Percentiles rank a stretch among this genome's conserved stretches.
phyloP scores from a whole-genome alignment of 164 flowering plant species.

The Vitis rotundifolia region DNA sequence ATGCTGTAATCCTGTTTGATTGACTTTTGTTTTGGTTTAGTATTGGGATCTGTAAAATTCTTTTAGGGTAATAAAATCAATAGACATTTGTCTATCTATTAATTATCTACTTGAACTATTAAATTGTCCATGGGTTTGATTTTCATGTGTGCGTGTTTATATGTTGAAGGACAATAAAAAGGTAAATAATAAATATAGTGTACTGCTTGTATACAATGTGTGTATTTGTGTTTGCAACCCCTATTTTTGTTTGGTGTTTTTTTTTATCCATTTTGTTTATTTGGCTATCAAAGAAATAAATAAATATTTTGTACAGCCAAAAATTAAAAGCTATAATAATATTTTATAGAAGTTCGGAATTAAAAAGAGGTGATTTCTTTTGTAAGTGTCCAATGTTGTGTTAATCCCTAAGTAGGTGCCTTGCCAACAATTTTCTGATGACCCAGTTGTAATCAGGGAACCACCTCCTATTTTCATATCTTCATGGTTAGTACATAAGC shows the following conservation, averaged over 20 bases:
- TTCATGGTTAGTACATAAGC: neutral
- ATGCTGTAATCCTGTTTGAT: neutral
- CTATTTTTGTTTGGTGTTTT: too few relatives aligned
- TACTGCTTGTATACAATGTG: too few relatives aligned
- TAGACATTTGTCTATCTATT: too few relatives aligned
- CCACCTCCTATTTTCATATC: neutral
- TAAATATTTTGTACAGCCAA: neutral
- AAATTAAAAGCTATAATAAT: neutral
- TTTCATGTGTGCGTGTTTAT: too few relatives aligned
- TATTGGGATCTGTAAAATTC: neutral
- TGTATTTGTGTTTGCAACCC: too few relatives aligned
- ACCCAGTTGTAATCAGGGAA: neutral
- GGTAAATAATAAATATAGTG: too few relatives aligned
- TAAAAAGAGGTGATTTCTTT: neutral
- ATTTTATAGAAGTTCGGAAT: neutral
- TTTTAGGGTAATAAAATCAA: too few relatives aligned
- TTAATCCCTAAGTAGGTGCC: neutral
- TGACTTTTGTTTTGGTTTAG: neutral
- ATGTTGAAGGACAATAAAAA: too few relatives aligned
- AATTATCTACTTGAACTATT: too few relatives aligned
- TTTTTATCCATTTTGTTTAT: too few relatives aligned
- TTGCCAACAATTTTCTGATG: neutral
- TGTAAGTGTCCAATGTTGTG: neutral
- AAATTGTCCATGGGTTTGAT: too few relatives aligned
- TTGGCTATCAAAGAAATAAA: neutral